phyloP scores from a whole-genome alignment of 2,329 filamentous ascomycete species.

The Fusarium decemcellulare region DNA sequence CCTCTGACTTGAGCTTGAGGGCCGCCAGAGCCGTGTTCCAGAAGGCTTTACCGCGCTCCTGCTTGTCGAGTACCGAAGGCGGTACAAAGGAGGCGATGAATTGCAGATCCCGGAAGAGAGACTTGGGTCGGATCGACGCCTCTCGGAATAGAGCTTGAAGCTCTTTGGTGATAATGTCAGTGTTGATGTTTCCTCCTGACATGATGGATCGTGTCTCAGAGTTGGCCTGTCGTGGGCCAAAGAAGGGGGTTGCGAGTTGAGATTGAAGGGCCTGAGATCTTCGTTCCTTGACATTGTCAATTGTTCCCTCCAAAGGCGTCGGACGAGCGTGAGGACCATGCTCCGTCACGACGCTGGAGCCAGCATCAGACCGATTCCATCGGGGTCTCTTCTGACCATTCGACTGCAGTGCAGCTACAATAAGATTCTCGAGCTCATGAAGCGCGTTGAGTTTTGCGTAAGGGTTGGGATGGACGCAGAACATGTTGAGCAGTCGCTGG shows the following conservation, averaged over 20 bases:
- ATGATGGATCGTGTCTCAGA: conserved; percentile 64
- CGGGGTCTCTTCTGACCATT: conserved; percentile 52
- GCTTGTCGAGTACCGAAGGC: conserved; percentile 71
- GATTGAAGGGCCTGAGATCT: conserved; percentile 66
- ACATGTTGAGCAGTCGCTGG: conserved; percentile 83
- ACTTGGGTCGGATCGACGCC: conserved; percentile 79
- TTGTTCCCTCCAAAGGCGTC: conserved; percentile 74
- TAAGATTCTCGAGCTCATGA: conserved; percentile 85
- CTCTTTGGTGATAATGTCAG: conserved; percentile 76
- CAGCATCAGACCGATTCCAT: conserved; percentile 55
- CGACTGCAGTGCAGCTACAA: conserved; percentile 76
- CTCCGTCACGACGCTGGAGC: conserved; percentile 51
- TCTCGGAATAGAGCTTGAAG: conserved; percentile 78
- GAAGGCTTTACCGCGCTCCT: conserved; percentile 82
- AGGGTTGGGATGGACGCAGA: conserved; percentile 91
- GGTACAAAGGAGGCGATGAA: conserved; percentile 79
- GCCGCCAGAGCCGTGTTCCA: conserved; percentile 92
- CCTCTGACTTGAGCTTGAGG: conserved; percentile 88
- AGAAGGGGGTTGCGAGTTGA: conserved; percentile 45
- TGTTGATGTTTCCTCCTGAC: conserved; percentile 66
- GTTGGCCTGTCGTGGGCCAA: conserved; percentile 60
- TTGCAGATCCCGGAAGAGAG: conserved; percentile 85
- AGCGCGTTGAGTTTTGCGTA: conserved; percentile 87
- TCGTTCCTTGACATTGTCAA: conserved; percentile 78
- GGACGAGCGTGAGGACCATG: conserved; percentile 53